phyloP scores from a whole-genome alignment of 768 basidiomycete species.

The Suillus ampliporus region DNA sequence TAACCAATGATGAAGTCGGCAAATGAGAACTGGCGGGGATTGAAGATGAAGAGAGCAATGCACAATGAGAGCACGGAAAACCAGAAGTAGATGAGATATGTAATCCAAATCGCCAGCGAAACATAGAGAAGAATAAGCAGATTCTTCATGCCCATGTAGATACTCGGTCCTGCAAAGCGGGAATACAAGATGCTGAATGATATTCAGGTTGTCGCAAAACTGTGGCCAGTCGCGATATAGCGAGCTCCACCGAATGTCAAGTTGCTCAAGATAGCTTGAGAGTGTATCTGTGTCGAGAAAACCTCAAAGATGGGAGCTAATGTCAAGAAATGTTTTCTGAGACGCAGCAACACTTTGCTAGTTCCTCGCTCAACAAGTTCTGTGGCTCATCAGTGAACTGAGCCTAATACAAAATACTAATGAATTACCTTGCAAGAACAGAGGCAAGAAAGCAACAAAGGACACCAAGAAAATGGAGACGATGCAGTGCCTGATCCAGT shows the following conservation, averaged over 20 bases:
- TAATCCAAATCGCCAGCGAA: conserved; percentile 91
- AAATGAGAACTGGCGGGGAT: conserved; percentile 99
- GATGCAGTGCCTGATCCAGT: conserved; percentile 98
- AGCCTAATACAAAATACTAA: conserved; percentile 9
- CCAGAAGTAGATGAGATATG: conserved; percentile 99
- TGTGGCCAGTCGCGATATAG: conserved; percentile 98
- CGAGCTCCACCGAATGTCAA: conserved; percentile 97
- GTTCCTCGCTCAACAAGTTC: conserved; percentile 97
- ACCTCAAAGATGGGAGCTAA: conserved; percentile 98
- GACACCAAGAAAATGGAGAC: conserved; percentile 99
- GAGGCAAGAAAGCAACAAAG: conserved; percentile 94
- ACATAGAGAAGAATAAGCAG: conserved; percentile 89
- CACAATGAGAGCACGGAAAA: conserved; percentile 93
- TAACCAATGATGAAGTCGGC: conserved; percentile 99
- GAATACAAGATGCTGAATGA: conserved; percentile 98
- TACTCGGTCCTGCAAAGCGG: conserved; percentile 99
- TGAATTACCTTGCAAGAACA: conserved; percentile 93
- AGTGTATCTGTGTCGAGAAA: conserved; percentile 98
- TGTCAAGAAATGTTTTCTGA: conserved; percentile 96
- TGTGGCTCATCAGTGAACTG: conserved; percentile 34
- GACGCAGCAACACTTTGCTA: conserved; percentile 90
- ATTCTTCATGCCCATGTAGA: conserved; percentile 98
- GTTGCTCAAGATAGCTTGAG: conserved; percentile 95
- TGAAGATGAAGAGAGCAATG: conserved; percentile 98
- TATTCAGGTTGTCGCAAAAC: conserved; percentile 96